A percentile compares a stretch with the other conserved stretches of the same genome.
Evolutionary conservation across 192 early-diverging fungal genomes (phyloP).

Genomic region (Podila horticola): DNA sequence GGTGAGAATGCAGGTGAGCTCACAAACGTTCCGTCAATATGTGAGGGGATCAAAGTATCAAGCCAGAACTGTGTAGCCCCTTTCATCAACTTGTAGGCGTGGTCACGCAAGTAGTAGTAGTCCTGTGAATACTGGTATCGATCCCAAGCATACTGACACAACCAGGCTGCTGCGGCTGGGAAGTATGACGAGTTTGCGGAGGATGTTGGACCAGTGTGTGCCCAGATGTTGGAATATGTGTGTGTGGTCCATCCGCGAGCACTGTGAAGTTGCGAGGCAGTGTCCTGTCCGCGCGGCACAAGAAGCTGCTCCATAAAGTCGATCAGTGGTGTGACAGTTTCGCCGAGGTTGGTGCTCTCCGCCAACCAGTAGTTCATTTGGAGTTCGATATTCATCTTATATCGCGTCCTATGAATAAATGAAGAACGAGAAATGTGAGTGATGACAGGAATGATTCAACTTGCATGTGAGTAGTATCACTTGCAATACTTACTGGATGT

Average conservation of each 20-base stretch:
- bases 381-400: conserved; percentile 37
- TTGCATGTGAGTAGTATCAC: background rate
- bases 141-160: conserved; percentile 48
- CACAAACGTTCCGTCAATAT: background rate
- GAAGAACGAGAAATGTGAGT: background rate
- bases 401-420: conserved; percentile 13
- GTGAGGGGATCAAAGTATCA: conserved; percentile 10
- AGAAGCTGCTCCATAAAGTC: conserved; percentile 46
- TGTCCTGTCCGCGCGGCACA: conserved; percentile 41
- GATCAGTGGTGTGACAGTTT: conserved; percentile 46
- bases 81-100: conserved; percentile 50
- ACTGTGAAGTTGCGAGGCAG: conserved; percentile 30
- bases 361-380: conserved; percentile 53
- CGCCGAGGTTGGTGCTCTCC: conserved; percentile 38
- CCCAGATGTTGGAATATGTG: conserved; percentile 49
- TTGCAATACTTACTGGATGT: too few relatives aligned
- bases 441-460: background rate
- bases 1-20: conserved; percentile 39
- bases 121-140: conserved; percentile 40
- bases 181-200: conserved; percentile 31
- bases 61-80: conserved; percentile 45
- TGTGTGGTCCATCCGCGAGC: conserved; percentile 43
- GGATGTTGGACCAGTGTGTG: conserved; percentile 41
- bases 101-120: conserved; percentile 27
- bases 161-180: conserved; percentile 45